Conservation (phyloP, 768 basidiomycete genomes). For the Gyrodon lividus region DNA sequence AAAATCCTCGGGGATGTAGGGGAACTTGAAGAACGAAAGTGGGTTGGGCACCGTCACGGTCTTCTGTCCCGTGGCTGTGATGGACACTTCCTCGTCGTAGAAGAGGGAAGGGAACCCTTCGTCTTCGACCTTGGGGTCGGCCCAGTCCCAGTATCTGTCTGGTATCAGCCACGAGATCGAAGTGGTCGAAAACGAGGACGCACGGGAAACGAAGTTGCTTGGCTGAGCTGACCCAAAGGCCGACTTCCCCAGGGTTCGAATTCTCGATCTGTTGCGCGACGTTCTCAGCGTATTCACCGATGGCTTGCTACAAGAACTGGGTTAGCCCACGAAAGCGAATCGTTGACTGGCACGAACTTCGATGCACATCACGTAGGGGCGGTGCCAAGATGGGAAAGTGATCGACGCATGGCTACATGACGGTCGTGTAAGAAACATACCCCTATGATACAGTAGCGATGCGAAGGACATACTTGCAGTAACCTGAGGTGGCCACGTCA, state of each 20-base stretch:
- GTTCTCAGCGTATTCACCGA: constrained; percentile 24
- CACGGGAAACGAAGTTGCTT: constrained; percentile 30
- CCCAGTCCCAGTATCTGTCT: constrained; percentile 32
- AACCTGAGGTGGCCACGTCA: constrained; percentile 13
- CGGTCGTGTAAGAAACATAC: not conserved
- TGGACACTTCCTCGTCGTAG: constrained; percentile 10
- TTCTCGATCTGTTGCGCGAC: constrained; percentile 26
- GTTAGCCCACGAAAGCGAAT: not conserved
- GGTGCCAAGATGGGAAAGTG: constrained; percentile 26
- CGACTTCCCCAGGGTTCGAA: constrained; percentile 14
- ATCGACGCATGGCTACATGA: constrained; percentile 19
- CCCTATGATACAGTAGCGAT: too few relatives aligned
- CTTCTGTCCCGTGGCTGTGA: constrained; percentile 8
- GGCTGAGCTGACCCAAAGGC: constrained; percentile 19
- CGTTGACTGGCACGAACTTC: constrained; percentile 11
- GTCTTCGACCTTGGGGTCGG: constrained; percentile 14
- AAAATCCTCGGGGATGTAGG: constrained; percentile 21
- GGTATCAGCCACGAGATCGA: not conserved
- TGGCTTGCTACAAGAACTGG: constrained; percentile 20
- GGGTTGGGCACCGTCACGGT: constrained; percentile 17
- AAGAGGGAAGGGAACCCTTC: constrained; percentile 23
- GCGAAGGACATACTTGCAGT: constrained; percentile 23
- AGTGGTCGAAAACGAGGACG: not conserved
- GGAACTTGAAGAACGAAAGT: constrained; percentile 13
- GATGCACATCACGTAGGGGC: constrained; percentile 27